These are phyloP conservation scores for Teratosphaeria zuluensis DNA, from an alignment of 2,329 filamentous ascomycete species.

Conservation along the genomic window DNA sequence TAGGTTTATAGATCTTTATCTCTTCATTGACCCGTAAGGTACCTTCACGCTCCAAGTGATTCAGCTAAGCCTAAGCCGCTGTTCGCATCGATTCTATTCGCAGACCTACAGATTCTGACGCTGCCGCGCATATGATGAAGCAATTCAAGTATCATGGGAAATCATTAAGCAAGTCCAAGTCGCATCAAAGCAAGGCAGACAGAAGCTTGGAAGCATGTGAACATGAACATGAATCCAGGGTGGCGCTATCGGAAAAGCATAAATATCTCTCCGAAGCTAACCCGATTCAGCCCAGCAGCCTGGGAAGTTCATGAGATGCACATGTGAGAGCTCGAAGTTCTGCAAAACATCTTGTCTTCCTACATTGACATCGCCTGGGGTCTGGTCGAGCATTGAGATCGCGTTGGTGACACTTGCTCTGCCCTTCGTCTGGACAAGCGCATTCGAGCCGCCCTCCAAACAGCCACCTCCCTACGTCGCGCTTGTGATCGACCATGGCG, in stretches of 20 bases:
- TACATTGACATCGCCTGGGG: not conserved
- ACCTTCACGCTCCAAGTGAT: not conserved
- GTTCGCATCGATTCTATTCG: too few relatives aligned
- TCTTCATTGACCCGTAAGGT: not conserved
- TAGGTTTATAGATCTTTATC: not conserved
- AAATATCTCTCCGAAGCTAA: not conserved
- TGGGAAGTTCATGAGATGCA: not conserved
- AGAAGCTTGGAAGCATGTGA: not conserved
- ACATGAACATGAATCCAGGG: too few relatives aligned
- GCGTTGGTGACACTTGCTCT: not conserved
- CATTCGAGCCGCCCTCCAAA: not conserved
- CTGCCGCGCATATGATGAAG: too few relatives aligned
- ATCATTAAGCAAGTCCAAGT: not conserved
- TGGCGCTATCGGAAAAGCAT: not conserved
- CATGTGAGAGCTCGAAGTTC: not conserved
- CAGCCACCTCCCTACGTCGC: not conserved
- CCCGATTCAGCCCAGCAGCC: not conserved
- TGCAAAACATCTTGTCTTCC: not conserved
- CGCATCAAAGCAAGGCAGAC: not conserved
- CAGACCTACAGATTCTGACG: too few relatives aligned
- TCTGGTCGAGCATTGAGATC: not conserved
- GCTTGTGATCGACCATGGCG: conserved; percentile 7
- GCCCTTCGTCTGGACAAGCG: not conserved
- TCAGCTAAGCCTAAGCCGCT: not conserved
- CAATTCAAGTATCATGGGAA: too few relatives aligned